phyloP scores from a whole-genome alignment of 169 alveolate species.

The Cryptosporidium sp. region DNA sequence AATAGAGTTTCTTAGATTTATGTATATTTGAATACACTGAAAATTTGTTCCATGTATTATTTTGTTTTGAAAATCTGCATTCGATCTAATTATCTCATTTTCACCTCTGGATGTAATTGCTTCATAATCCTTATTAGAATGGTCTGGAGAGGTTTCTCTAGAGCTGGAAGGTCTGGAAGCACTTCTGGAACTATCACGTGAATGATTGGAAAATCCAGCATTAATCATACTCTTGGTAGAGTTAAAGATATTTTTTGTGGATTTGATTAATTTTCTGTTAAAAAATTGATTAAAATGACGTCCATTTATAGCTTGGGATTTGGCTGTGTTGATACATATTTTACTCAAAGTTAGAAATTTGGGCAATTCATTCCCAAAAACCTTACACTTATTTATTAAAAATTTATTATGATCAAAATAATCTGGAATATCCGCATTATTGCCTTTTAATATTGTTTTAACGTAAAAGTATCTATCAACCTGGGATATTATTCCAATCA shows the following conservation, averaged over 20 bases:
- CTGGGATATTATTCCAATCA: conserved; percentile 40
- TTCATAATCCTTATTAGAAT: not conserved
- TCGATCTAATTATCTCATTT: not conserved
- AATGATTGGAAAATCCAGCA: not conserved
- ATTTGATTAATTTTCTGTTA: not conserved
- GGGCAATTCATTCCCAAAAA: conserved; percentile 6
- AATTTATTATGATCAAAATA: conserved; percentile 13
- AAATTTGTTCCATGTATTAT: not conserved
- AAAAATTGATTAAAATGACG: conserved; percentile 1
- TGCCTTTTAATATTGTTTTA: conserved; percentile 28
- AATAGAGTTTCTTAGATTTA: conserved; percentile 20
- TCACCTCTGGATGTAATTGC: not conserved
- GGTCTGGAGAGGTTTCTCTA: not conserved
- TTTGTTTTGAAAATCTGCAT: not conserved
- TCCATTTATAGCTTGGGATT: not conserved
- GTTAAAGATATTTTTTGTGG: conserved; percentile 27
- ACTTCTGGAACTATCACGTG: not conserved
- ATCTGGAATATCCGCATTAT: not conserved
- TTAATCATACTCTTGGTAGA: conserved; percentile 13
- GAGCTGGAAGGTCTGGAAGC: conserved; percentile 1
- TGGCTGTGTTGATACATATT: conserved; percentile 19
- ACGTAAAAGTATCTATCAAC: conserved; percentile 40
- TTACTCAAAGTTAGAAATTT: conserved; percentile 37
- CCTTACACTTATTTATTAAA: not conserved
- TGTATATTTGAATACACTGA: conserved; percentile 15